Conservation (phyloP, 768 basidiomycete species). For the Tremella yokohamensis region DNA sequence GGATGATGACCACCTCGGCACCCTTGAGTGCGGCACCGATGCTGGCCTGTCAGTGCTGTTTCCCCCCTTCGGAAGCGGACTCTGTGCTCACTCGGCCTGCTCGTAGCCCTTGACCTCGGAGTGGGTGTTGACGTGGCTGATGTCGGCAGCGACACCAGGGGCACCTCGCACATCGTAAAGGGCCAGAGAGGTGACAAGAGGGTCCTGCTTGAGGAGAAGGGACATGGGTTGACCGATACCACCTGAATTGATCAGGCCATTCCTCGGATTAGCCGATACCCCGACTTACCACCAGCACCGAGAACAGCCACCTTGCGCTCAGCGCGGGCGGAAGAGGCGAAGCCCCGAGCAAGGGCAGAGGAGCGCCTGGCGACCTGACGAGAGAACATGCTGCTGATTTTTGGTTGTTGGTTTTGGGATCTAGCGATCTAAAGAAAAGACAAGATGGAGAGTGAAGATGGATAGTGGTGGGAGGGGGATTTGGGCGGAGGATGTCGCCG, state of each 20-base stretch:
- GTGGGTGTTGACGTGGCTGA: conserved; percentile 87
- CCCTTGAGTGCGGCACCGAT: conserved; percentile 71
- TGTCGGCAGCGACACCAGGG: conserved; percentile 93
- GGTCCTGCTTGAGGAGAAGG: conserved; percentile 82
- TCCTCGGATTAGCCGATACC: neutral
- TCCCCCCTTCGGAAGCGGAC: neutral
- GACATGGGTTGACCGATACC: conserved; percentile 96
- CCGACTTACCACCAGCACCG: conserved; percentile 76
- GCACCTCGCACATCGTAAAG: conserved; percentile 83
- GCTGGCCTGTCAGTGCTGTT: conserved; percentile 15
- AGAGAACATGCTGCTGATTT: conserved; percentile 45
- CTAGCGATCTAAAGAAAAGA: neutral
- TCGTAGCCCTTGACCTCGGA: conserved; percentile 57
- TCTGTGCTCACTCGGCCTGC: conserved; percentile 40
- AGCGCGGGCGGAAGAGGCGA: conserved; percentile 49
- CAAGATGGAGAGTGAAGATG: neutral
- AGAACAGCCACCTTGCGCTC: conserved; percentile 62
- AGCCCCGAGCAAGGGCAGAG: conserved; percentile 41
- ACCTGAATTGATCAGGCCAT: conserved; percentile 56
- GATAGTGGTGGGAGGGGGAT: neutral
- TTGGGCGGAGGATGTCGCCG: neutral
- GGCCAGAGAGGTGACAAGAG: conserved; percentile 69
- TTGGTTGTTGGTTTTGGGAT: neutral
- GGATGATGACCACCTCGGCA: conserved; percentile 88
- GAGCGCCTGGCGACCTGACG: conserved; percentile 32